phyloP scores from a whole-genome alignment of 2,329 filamentous ascomycete species.

The Fusarium caatingaense region DNA sequence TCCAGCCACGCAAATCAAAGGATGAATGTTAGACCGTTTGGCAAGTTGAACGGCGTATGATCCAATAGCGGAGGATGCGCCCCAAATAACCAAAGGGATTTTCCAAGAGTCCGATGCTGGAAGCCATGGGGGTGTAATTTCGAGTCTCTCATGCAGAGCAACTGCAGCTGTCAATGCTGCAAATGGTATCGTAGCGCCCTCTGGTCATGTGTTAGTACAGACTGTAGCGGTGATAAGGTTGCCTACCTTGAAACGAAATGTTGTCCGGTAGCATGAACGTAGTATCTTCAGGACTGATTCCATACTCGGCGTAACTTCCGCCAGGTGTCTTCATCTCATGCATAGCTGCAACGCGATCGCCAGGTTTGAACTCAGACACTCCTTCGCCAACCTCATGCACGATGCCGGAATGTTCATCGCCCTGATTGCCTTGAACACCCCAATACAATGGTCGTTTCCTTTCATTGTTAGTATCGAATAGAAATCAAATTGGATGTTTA shows the following conservation, averaged over 20 bases:
- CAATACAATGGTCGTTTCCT: slow-evolving; percentile 35
- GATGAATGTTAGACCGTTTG: slow-evolving; percentile 21
- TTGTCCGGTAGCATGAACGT: slow-evolving; percentile 20
- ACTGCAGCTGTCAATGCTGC: slow-evolving; percentile 23
- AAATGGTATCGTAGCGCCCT: slow-evolving; percentile 21
- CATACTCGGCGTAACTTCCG: slow-evolving; percentile 33
- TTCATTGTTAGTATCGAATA: rapidly evolving
- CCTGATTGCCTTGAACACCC: slow-evolving; percentile 23
- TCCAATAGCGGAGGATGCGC: slow-evolving; percentile 30
- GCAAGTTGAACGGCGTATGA: slow-evolving; percentile 28
- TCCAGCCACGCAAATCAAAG: slow-evolving; percentile 32
- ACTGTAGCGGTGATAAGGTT: background rate
- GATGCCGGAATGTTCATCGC: slow-evolving; percentile 24
- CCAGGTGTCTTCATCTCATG: slow-evolving; percentile 27
- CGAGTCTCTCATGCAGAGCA: slow-evolving; percentile 14
- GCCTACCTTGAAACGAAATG: slow-evolving; percentile 12
- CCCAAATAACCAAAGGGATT: slow-evolving; percentile 21
- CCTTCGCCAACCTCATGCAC: slow-evolving; percentile 13
- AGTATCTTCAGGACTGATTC: slow-evolving; percentile 18
- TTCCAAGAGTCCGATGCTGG: background rate
- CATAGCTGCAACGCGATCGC: slow-evolving; percentile 32
- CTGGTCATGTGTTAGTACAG: background rate
- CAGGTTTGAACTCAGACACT: slow-evolving; percentile 22
- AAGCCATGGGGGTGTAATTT: slow-evolving; percentile 6
- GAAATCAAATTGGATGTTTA: background rate